Evolutionary conservation across 495 filamentous ascomycete species (phyloP), one percentile per base, ranked within the genome.

Genomic region (Hypoxylon lenormandii): DNA sequence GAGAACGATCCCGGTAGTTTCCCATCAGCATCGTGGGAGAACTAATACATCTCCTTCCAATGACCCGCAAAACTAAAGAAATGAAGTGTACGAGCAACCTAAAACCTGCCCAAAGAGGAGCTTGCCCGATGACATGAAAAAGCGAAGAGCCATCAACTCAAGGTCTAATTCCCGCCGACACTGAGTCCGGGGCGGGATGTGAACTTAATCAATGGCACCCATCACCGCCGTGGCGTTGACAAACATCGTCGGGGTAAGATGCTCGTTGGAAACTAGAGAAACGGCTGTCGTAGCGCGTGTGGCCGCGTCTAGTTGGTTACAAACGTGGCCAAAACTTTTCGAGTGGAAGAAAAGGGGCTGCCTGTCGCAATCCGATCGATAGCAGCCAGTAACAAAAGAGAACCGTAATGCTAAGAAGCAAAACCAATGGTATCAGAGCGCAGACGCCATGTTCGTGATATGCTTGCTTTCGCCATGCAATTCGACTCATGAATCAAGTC

Each of bases 381-480:
- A 42, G 64, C 47, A 37, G 60, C 50, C 40, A 49, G 55, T 38
- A 55, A 73, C 60, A 73, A 70, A 76, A 57, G 67, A 73, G 64
- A 76, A 69, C 74, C 74, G 48, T 75, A 68, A 76, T 75, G 74
- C 72, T 64, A 62, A 11, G 30, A 8, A 68, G 64, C 57, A 74
- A 76, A 76, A 74, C 64, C 69, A 66, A 67, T 73, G 74, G 74
- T 77, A 77, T 77, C 72, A 72, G 66, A 73, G 72, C 67, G 70
- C 61, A 71, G 66, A 74, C 74, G 74, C 74, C 74, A 74, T 71
- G 65, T 76, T 70, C 66, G 74, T 76, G 74, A 73, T 76, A 76
- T 76, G 74, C 74, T 76, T 74, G 74, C 72, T 74, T 71, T 74
- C 74, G 74, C 74, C 70, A 77, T 77, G 70, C 72, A 77, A 71